Conservation (phyloP, 1,139 yeast species). For the Wickerhamiella pararugosa region DNA sequence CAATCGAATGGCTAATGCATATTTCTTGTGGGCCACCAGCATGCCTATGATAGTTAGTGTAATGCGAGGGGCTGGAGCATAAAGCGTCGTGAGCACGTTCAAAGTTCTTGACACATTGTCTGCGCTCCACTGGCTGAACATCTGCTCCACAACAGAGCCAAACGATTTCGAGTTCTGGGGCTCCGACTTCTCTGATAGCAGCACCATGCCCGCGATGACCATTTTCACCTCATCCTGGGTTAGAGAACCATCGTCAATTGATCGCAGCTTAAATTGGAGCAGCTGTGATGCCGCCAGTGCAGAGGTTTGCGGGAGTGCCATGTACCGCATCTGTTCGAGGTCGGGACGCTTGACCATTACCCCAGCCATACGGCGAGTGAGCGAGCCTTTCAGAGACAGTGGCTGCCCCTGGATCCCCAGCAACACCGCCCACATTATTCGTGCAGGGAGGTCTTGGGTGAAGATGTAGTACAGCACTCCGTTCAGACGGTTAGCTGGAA, state of each 20-base stretch:
- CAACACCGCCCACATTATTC: slow-evolving; percentile 16
- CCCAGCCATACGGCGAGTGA: slow-evolving; percentile 1
- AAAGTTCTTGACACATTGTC: slow-evolving; percentile 6
- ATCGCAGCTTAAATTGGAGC: slow-evolving; percentile 10
- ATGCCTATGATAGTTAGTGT: slow-evolving; percentile 8
- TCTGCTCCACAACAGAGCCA: slow-evolving; percentile 5
- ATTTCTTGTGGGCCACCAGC: slow-evolving; percentile 11
- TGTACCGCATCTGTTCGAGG: slow-evolving; percentile 17
- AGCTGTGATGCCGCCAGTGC: slow-evolving; percentile 10
- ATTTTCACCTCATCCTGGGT: slow-evolving; percentile 14
- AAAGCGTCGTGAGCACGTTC: slow-evolving; percentile 4
- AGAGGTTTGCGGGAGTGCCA: slow-evolving; percentile 13
- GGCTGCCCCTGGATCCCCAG: slow-evolving; percentile 11
- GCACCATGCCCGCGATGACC: slow-evolving; percentile 15
- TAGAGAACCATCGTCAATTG: slow-evolving; percentile 5
- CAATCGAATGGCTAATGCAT: slow-evolving; percentile 14
- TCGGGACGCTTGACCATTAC: slow-evolving; percentile 13
- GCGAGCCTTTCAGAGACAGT: slow-evolving; percentile 3
- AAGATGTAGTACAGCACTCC: slow-evolving; percentile 7
- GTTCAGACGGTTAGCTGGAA: slow-evolving; percentile 3
- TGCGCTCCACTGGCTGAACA: slow-evolving; percentile 11
- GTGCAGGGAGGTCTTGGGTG: slow-evolving; percentile 9
- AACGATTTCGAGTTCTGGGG: neutral
- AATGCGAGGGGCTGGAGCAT: slow-evolving; percentile 8
- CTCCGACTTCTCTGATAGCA: slow-evolving; percentile 14